Percentiles rank a stretch among this genome's conserved stretches.
phyloP scores from a whole-genome alignment of 805 yeast species.

The Millerozyma acaciae region DNA sequence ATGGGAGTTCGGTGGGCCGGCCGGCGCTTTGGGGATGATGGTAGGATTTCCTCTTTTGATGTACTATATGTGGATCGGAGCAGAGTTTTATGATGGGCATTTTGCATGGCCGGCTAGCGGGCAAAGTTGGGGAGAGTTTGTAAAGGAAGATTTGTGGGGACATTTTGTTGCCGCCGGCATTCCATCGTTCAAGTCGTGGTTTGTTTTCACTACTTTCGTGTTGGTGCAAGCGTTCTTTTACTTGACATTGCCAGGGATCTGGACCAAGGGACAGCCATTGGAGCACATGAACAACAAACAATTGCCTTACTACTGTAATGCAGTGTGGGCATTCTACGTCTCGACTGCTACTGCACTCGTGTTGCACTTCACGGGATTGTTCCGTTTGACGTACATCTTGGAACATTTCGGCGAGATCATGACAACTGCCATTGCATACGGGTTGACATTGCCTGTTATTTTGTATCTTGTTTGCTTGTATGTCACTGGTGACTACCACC shows the following conservation, averaged over 20 bases:
- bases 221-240: constrained; percentile 68
- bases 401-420: constrained; percentile 88
- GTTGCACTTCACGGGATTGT: constrained; percentile 71
- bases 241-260: constrained; percentile 83
- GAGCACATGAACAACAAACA: constrained; percentile 75
- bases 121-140: constrained; percentile 52
- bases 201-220: constrained; percentile 67
- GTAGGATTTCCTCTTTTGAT: constrained; percentile 86
- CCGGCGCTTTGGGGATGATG: constrained; percentile 90
- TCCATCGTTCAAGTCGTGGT: constrained; percentile 62
- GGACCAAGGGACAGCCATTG: constrained; percentile 94
- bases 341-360: constrained; percentile 53
- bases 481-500: constrained; percentile 72
- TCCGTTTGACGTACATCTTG: constrained; percentile 68
- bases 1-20: constrained; percentile 91
- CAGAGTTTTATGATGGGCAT: constrained; percentile 70
- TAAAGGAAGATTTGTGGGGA: constrained; percentile 36
- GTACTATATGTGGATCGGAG: constrained; percentile 96
- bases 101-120: constrained; percentile 64
- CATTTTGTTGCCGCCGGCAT: constrained; percentile 50
- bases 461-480: constrained; percentile 66
- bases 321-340: constrained; percentile 77
- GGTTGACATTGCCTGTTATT: constrained; percentile 62
- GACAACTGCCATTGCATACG: constrained; percentile 84
- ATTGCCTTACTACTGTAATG: constrained; percentile 90